These are phyloP conservation scores for Perkinsus olseni DNA, from an alignment of 169 alveolate genomes.

Conservation along the genomic window DNA sequence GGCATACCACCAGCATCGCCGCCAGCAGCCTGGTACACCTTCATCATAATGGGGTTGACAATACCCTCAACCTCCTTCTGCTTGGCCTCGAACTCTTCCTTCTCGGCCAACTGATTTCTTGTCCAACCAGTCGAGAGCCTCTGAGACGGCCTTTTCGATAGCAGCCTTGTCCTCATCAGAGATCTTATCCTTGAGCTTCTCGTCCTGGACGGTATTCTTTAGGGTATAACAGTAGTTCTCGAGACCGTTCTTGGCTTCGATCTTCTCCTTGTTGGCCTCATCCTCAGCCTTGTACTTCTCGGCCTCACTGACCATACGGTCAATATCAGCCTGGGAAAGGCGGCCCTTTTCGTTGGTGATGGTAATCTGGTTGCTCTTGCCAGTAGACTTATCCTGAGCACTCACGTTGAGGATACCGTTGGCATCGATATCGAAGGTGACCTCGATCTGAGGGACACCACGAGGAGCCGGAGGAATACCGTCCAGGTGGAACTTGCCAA, in stretches of 20 bases:
- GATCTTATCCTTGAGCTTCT: constrained; percentile 82
- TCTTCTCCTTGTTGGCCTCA: constrained; percentile 70
- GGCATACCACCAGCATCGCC: constrained; percentile 83
- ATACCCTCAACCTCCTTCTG: constrained; percentile 88
- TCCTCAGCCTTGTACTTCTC: constrained; percentile 91
- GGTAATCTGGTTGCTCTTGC: constrained; percentile 84
- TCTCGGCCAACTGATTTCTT: constrained; percentile 83
- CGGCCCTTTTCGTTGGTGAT: constrained; percentile 94
- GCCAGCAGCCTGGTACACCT: constrained; percentile 82
- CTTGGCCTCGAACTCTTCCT: constrained; percentile 83
- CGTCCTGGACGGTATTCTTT: constrained; percentile 81
- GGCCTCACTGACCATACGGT: constrained; percentile 90
- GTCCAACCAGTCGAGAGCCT: constrained; percentile 87
- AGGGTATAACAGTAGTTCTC: constrained; percentile 86
- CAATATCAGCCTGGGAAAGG: constrained; percentile 84
- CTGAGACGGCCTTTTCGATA: constrained; percentile 69
- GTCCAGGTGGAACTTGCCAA: constrained; percentile 87
- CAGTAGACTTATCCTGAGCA: constrained; percentile 91
- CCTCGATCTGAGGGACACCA: constrained; percentile 94
- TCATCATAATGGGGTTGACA: constrained; percentile 86
- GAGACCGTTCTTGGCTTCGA: constrained; percentile 84
- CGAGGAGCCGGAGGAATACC: constrained; percentile 93
- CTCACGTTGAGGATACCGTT: constrained; percentile 91
- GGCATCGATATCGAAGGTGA: constrained; percentile 92
- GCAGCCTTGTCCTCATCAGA: constrained; percentile 72